Percentiles rank a stretch among this genome's conserved stretches.
Conservation (phyloP, 495 filamentous ascomycete species). For the Neurospora discreta region DNA sequence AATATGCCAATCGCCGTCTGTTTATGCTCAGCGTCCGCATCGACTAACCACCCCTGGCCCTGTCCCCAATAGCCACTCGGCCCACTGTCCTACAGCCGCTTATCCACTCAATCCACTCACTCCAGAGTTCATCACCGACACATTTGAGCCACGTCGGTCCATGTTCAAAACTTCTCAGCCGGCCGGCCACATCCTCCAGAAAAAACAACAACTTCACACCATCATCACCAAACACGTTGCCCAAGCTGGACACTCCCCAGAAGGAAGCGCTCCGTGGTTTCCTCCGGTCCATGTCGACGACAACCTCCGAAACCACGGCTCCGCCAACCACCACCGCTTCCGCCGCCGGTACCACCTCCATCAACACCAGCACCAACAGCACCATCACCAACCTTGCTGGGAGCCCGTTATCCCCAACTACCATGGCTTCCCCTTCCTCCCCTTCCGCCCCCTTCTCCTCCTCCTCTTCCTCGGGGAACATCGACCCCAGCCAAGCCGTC, state of each 20-base stretch:
- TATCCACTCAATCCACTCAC: background rate
- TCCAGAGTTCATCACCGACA: background rate
- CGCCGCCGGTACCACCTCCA: background rate
- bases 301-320: background rate
- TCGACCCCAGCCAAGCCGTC: constrained; percentile 19
- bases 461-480: background rate
- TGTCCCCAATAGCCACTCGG: background rate
- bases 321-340: background rate
- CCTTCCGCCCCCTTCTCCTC: background rate
- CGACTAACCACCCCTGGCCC: background rate
- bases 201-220: background rate
- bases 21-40: background rate
- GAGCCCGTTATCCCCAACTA: background rate
- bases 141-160: background rate
- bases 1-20: background rate
- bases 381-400: background rate
- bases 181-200: no score
- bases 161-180: background rate
- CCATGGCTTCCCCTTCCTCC: background rate
- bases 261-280: background rate
- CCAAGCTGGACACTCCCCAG: background rate
- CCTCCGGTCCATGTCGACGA: background rate
- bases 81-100: background rate
- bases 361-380: background rate
- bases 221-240: background rate